These are phyloP conservation scores for Carpinus fangiana DNA, from an alignment of 306 rosid genomes.

Conservation along the genomic window DNA sequence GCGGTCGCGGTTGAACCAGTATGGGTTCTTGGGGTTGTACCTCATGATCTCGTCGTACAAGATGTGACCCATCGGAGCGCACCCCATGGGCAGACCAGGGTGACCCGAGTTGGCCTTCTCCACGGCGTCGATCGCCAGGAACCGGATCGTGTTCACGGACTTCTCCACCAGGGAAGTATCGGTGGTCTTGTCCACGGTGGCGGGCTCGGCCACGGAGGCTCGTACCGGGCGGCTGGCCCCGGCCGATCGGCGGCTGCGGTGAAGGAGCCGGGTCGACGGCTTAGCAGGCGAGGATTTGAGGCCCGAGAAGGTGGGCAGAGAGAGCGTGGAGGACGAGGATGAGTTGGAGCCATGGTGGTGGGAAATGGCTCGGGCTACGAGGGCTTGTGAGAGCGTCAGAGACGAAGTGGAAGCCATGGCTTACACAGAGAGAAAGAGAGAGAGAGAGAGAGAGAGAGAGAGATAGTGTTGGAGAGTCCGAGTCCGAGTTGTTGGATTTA, in stretches of 20 bases:
- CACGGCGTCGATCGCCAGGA: conserved; percentile 76
- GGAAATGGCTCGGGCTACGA: conserved; percentile 62
- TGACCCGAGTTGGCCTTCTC: conserved; percentile 98
- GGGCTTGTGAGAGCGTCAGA: conserved; percentile 72
- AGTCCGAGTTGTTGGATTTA: conserved; percentile 18
- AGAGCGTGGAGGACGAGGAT: conserved; percentile 49
- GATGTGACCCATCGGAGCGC: conserved; percentile 95
- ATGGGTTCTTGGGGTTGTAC: conserved; percentile 87
- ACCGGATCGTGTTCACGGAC: conserved; percentile 91
- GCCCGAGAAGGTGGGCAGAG: conserved; percentile 57
- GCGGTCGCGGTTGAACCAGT: conserved; percentile 96
- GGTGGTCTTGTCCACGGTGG: conserved; percentile 47
- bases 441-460: background rate
- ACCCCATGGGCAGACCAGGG: conserved; percentile 98
- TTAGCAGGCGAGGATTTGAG: conserved; percentile 54
- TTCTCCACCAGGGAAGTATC: conserved; percentile 69
- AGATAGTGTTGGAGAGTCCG: background rate
- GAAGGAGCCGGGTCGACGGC: conserved; percentile 24
- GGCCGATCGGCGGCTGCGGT: conserved; percentile 20
- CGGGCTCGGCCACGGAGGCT: conserved; percentile 43
- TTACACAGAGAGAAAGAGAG: conserved; percentile 9
- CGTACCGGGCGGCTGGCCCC: conserved; percentile 28
- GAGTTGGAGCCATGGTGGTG: conserved; percentile 46
- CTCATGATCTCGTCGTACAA: conserved; percentile 84
- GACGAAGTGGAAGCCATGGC: conserved; percentile 83